These are phyloP conservation scores for Lodderomyces jiufengensis DNA, from an alignment of 1,139 yeast genomes.

Conservation along the genomic window DNA sequence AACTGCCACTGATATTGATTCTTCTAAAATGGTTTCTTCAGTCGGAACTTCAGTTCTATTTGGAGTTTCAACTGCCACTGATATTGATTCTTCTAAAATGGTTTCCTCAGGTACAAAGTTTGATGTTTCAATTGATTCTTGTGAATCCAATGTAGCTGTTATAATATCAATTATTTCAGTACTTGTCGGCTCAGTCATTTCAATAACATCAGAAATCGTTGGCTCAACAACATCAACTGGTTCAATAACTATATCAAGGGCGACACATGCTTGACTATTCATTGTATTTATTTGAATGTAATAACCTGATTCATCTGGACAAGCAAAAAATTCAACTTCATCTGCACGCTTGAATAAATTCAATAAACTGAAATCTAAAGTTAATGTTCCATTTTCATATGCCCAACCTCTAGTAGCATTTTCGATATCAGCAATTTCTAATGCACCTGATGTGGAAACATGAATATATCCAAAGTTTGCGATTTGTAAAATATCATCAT, in stretches of 20 bases:
- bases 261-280: conserved; percentile 4
- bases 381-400: background rate
- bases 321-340: conserved; percentile 3
- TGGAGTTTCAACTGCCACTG: too few species aligned
- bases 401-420: conserved; percentile 5
- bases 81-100: too few species aligned
- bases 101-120: too few species aligned
- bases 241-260: conserved; percentile 1
- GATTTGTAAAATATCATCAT: conserved; percentile 2
- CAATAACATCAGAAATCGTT: too few species aligned
- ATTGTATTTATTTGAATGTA: conserved; percentile 1
- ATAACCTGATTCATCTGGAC: conserved; percentile 5
- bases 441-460: background rate
- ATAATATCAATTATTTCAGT: too few species aligned
- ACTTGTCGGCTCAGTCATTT: too few species aligned
- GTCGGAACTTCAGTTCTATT: too few species aligned
- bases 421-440: conserved; percentile 1
- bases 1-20: too few species aligned
- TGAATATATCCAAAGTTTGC: conserved; percentile 1
- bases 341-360: conserved; percentile 3
- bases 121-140: too few species aligned
- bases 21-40: too few species aligned
- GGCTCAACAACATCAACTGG: background rate
- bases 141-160: too few species aligned
- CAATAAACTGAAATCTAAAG: background rate